These are phyloP conservation scores for Cystobasidium onofrii DNA, from an alignment of 768 basidiomycete species.

Conservation along the genomic window DNA sequence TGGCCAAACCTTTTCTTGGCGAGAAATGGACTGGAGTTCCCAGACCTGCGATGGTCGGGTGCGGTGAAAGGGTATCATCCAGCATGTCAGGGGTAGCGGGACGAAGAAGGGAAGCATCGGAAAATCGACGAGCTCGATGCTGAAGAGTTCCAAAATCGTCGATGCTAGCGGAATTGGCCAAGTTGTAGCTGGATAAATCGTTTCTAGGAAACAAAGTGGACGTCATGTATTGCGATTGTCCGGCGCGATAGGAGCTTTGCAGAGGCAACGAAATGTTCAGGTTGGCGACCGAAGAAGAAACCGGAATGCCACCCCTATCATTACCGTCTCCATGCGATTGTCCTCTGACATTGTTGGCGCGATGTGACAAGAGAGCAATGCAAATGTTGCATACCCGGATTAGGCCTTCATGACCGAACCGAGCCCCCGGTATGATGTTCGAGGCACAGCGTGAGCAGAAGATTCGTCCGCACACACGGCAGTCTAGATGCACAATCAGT, in stretches of 20 bases:
- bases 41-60: neutral
- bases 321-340: constrained; percentile 69
- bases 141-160: neutral
- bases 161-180: neutral
- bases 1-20: neutral
- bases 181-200: constrained; percentile 39
- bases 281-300: constrained; percentile 53
- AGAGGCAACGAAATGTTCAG: constrained; percentile 51
- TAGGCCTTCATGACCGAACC: constrained; percentile 92
- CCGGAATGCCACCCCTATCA: constrained; percentile 67
- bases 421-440: constrained; percentile 85
- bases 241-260: constrained; percentile 47
- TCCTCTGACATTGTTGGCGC: neutral
- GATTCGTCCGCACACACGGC: constrained; percentile 64
- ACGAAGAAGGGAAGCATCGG: constrained; percentile 11
- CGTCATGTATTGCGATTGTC: constrained; percentile 79
- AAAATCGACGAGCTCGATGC: constrained; percentile 17
- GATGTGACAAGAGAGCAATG: constrained; percentile 78
- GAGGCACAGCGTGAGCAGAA: constrained; percentile 96
- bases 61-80: constrained; percentile 15
- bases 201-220: constrained; percentile 71
- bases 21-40: neutral
- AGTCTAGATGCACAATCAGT: neutral
- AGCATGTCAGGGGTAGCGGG: constrained; percentile 31
- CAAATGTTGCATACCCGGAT: constrained; percentile 92